Percentiles rank a stretch among this genome's conserved stretches.
These are phyloP conservation scores for Candida sojae DNA, from an alignment of 1,139 yeast species.

Conservation along the genomic window DNA sequence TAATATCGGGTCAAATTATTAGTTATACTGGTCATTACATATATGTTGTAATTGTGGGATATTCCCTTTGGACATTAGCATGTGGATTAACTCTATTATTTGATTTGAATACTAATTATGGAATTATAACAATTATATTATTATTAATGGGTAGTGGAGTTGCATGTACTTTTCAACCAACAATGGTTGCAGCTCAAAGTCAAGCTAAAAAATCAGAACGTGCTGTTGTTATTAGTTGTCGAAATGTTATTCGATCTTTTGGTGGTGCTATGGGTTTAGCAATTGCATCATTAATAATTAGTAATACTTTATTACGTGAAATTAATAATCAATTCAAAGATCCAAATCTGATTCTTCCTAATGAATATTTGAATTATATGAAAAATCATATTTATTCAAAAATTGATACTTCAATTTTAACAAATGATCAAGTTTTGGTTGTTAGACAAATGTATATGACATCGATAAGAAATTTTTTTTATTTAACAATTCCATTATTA, in stretches of 20 bases:
- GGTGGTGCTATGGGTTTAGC: constrained; percentile 59
- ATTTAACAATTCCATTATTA: constrained; percentile 43
- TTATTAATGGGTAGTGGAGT: constrained; percentile 49
- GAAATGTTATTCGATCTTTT: constrained; percentile 53
- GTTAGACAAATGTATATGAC: constrained; percentile 36
- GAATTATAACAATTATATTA: constrained; percentile 33
- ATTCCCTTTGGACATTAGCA: constrained; percentile 42
- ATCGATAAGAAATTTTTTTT: constrained; percentile 40
- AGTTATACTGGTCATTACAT: constrained; percentile 42
- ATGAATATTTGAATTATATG: constrained; percentile 21
- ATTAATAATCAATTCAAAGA: constrained; percentile 16
- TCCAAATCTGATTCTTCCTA: constrained; percentile 14
- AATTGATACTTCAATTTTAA: constrained; percentile 28
- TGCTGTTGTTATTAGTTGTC: constrained; percentile 53
- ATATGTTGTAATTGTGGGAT: constrained; percentile 42
- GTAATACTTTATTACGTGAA: constrained; percentile 34
- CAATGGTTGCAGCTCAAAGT: constrained; percentile 53
- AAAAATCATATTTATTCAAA: constrained; percentile 32
- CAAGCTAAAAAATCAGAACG: constrained; percentile 48
- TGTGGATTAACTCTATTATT: constrained; percentile 38
- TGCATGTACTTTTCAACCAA: constrained; percentile 57
- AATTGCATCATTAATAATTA: constrained; percentile 40
- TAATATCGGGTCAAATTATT: constrained; percentile 42
- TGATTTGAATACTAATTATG: constrained; percentile 27
- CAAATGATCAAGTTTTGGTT: constrained; percentile 22